Percentiles rank a stretch among this genome's conserved stretches.
Conservation (phyloP, 768 basidiomycete species). For the Lentinula detonsa region DNA sequence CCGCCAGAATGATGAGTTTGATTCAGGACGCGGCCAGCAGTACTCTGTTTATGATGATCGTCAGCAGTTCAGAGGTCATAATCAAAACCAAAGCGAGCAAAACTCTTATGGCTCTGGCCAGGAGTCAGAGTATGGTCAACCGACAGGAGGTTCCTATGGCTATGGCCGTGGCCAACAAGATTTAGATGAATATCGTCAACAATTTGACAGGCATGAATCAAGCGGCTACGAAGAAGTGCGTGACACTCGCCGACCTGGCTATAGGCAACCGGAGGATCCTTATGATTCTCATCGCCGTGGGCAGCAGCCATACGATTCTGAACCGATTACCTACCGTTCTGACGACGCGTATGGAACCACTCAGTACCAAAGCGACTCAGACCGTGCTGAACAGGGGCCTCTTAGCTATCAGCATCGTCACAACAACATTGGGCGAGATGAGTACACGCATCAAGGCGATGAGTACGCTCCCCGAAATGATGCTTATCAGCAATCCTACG, state of each 20-base stretch:
- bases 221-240: neutral
- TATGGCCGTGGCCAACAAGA: neutral
- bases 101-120: neutral
- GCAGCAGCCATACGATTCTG: neutral
- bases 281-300: neutral
- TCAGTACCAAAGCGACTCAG: neutral
- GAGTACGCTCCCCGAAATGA: neutral
- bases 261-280: neutral
- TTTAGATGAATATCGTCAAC: no score
- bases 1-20: neutral
- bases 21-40: slow-evolving; percentile 1
- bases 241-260: neutral
- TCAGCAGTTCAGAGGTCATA: neutral
- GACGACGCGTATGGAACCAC: neutral
- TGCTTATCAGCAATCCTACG: neutral
- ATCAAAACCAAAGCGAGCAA: neutral
- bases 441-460: neutral
- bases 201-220: neutral
- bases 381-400: neutral
- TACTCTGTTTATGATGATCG: slow-evolving; percentile 1
- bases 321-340: neutral
- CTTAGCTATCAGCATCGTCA: neutral
- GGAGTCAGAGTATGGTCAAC: neutral
- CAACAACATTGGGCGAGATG: neutral
- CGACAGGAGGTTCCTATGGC: neutral